These are phyloP conservation scores for Saccharomycopsis schoenii DNA, from an alignment of 805 yeast species.

Conservation along the genomic window DNA sequence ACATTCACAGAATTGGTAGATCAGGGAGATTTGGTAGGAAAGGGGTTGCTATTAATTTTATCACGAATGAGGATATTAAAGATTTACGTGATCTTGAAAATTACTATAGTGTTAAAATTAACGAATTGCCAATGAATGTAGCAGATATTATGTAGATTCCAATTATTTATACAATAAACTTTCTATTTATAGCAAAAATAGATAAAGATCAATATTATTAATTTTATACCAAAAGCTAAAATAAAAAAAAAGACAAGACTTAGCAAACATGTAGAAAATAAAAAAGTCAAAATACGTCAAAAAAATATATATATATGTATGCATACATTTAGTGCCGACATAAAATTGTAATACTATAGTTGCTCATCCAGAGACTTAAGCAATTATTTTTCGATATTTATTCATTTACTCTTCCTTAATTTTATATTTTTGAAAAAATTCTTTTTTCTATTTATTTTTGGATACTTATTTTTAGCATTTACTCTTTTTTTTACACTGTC, in stretches of 20 bases:
- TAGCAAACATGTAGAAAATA: background rate
- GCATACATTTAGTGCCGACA: no score
- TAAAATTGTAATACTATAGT: no score
- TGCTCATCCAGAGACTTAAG: no score
- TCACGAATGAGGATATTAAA: constrained; percentile 68
- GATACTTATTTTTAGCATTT: background rate
- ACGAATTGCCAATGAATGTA: constrained; percentile 74
- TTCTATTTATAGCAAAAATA: no score
- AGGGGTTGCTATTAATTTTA: constrained; percentile 94
- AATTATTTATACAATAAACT: background rate
- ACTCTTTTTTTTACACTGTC: background rate
- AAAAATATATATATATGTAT: background rate
- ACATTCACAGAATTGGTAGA: constrained; percentile 95
- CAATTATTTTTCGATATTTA: no score
- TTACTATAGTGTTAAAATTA: constrained; percentile 76
- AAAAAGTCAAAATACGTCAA: background rate
- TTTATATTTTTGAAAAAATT: no score
- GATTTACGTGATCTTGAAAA: constrained; percentile 66
- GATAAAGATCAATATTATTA: background rate
- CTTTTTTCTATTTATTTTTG: no score
- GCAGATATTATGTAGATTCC: constrained; percentile 2
- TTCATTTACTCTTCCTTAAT: no score
- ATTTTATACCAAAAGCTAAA: background rate
- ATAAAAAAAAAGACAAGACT: background rate
- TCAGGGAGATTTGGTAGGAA: constrained; percentile 98